Conservation (phyloP, 352 stramenopile genomes). For the Globisporangium orthogonon region DNA sequence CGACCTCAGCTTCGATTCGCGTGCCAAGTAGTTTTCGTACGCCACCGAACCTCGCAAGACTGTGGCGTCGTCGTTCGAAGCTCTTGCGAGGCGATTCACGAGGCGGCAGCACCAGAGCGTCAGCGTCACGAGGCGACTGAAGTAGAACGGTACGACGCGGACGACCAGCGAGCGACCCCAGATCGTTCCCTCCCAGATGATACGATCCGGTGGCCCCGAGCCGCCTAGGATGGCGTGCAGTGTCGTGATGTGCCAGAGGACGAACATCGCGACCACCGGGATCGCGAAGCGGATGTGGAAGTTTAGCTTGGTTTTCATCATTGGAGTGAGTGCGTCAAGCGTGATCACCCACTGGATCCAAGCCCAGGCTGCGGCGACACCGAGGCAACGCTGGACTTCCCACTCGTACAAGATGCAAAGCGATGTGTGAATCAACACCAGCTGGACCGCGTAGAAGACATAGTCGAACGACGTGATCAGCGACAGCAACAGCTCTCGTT, state of each 20-base stretch:
- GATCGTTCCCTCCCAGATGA: constrained; percentile 10
- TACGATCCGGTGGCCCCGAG: constrained; percentile 7
- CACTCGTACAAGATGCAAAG: constrained; percentile 22
- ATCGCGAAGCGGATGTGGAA: constrained; percentile 18
- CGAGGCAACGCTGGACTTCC: constrained; percentile 9
- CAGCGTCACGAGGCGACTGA: constrained; percentile 15
- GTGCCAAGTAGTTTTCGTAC: constrained; percentile 22
- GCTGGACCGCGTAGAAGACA: constrained; percentile 25
- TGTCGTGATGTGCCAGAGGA: constrained; percentile 11
- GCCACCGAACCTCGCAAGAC: constrained; percentile 23
- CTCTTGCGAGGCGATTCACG: constrained; percentile 6
- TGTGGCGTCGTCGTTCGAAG: constrained; percentile 11
- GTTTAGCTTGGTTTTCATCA: constrained; percentile 20
- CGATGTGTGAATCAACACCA: constrained; percentile 17
- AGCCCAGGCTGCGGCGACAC: constrained; percentile 14
- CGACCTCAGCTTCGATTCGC: constrained; percentile 1
- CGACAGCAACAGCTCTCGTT: constrained; percentile 21
- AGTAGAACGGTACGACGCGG: constrained; percentile 16
- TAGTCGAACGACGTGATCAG: constrained; percentile 36
- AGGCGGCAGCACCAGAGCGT: constrained; percentile 11
- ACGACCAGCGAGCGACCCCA: constrained; percentile 7
- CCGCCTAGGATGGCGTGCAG: constrained; percentile 4
- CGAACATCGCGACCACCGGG: constrained; percentile 12
- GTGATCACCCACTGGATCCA: constrained; percentile 26
- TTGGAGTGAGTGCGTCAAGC: constrained; percentile 23